Conservation (phyloP, 306 rosid species). For the Acmispon strigosus region DNA sequence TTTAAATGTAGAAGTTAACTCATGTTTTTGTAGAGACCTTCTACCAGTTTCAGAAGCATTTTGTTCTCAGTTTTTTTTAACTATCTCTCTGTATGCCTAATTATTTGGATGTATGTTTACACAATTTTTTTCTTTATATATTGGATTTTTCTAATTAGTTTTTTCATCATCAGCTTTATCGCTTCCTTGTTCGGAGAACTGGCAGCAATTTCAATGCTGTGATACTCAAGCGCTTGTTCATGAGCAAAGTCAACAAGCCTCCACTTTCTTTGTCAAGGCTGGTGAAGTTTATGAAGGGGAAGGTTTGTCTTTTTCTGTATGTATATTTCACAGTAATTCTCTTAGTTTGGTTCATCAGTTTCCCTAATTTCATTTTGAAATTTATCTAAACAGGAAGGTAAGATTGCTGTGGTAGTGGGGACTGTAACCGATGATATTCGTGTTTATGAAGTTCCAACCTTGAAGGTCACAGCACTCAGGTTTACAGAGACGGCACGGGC, state of each 20-base stretch:
- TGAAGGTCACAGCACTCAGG: conserved; percentile 73
- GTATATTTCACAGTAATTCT: not conserved
- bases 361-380: not conserved
- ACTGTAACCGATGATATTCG: conserved; percentile 63
- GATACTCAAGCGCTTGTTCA: conserved; percentile 68
- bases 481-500: conserved; percentile 84
- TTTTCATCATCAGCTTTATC: conserved; percentile 51
- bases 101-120: not conserved
- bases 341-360: not conserved
- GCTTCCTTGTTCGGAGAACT: conserved; percentile 84
- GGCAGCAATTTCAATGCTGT: conserved; percentile 75
- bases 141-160: conserved; percentile 10
- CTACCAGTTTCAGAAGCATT: not conserved
- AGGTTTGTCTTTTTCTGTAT: conserved; percentile 38
- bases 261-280: conserved; percentile 77
- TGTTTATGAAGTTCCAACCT: conserved; percentile 60
- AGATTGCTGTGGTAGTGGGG: conserved; percentile 71
- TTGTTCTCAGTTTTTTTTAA: not conserved
- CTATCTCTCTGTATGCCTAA: not conserved
- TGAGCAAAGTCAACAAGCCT: conserved; percentile 82
- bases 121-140: not conserved
- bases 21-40: not conserved
- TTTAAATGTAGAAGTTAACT: not conserved
- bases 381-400: conserved; percentile 38
- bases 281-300: conserved; percentile 51